Conservation (phyloP, 2,329 filamentous ascomycete genomes). For the Aspergillus carbonarius region DNA sequence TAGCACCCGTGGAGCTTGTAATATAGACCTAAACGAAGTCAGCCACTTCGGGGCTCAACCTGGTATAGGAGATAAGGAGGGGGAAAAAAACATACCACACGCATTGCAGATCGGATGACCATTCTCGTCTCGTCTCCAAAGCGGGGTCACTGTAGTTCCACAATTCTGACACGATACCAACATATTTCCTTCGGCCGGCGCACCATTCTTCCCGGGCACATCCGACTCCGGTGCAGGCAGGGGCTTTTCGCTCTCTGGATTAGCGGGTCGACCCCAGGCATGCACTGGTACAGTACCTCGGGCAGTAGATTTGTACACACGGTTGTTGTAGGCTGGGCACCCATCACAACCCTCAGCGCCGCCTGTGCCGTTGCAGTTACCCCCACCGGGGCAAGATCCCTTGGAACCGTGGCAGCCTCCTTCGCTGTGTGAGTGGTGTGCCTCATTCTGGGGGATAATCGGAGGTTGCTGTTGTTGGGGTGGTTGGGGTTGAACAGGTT, state of each 20-base stretch:
- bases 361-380: slow-evolving; percentile 92
- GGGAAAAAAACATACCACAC: slow-evolving; percentile 67
- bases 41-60: slow-evolving; percentile 4
- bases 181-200: slow-evolving; percentile 44
- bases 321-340: slow-evolving; percentile 96
- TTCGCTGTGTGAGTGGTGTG: slow-evolving; percentile 34
- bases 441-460: slow-evolving; percentile 20
- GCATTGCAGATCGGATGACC: slow-evolving; percentile 98
- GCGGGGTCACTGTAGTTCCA: slow-evolving; percentile 89
- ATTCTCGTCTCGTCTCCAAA: slow-evolving; percentile 91
- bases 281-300: slow-evolving; percentile 39
- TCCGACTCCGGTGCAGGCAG: slow-evolving; percentile 25
- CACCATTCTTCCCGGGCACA: slow-evolving; percentile 19
- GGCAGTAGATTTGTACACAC: slow-evolving; percentile 79
- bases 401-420: slow-evolving; percentile 48
- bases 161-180: slow-evolving; percentile 97
- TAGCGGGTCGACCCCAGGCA: slow-evolving; percentile 33
- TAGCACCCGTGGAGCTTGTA: slow-evolving; percentile 95
- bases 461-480: slow-evolving; percentile 2
- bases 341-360: slow-evolving; percentile 93
- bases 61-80: background rate
- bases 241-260: slow-evolving; percentile 25
- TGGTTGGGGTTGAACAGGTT: slow-evolving; percentile 8
- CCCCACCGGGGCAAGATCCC: slow-evolving; percentile 93
- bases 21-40: slow-evolving; percentile 69